Evolutionary conservation across 345 rosid species (phyloP), one percentile per base, ranked within the genome.

Genomic region (Eutrema yunnanense): DNA sequence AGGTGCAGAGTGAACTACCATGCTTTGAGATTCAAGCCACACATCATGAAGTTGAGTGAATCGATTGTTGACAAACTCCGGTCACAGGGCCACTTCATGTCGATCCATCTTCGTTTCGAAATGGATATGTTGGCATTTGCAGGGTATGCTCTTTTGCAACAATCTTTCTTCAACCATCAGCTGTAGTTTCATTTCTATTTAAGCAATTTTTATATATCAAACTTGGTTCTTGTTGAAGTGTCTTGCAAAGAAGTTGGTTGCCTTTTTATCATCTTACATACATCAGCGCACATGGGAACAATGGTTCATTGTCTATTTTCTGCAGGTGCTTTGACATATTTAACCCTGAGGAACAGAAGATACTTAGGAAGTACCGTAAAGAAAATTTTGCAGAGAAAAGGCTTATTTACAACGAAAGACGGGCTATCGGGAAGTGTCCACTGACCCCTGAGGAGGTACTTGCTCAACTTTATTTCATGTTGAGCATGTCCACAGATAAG

Each of bases 41-140:
- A 82, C 74, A 92, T 96, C 72, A 86, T 96, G 91, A 88, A 85
- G 87, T 79, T 96, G 69, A 90, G 98, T 22, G 92, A 90, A 76
- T 84, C 88, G 32, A 90, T 96, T 79, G 98, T 96, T 75, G 92
- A 92, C 68, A 96, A 90, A 77, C 96, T 96, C 66, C 96, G 98
- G 37, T 73, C 91, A n/a, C 85, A 92, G 79, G 99, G 99, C 74
- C 98, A 86, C 83, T 92, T 96, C 88, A 90, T 92, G 96, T 89
- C 99, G 26, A 96, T 92, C 66, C 99, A 96, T 81, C 99, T 96
- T 81, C 98, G 99, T 62, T 96, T 96, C 57, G 99, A 96, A 87
- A 90, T 88, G 98, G 98, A 96, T 82, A 96, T 96, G 99, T 86
- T 96, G 72, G 90, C 99, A 26, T 96, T 92, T 83, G 98, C 99